phyloP scores from a whole-genome alignment of 768 basidiomycete species.

The Suillus placidus region DNA sequence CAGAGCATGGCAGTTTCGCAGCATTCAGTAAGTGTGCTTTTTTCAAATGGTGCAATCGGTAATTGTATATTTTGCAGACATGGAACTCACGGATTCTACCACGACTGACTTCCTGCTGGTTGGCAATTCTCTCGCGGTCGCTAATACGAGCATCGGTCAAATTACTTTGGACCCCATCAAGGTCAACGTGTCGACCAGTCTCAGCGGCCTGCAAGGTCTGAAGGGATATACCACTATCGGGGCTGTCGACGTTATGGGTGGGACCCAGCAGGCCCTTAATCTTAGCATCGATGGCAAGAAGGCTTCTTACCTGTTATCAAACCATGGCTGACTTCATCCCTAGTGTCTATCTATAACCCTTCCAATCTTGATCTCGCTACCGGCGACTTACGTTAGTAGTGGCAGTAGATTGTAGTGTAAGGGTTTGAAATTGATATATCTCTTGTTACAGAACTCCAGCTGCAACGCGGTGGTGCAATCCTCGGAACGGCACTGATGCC shows the following conservation, averaged over 20 bases:
- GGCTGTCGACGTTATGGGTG: constrained; percentile 67
- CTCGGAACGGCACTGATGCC: constrained; percentile 67
- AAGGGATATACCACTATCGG: constrained; percentile 57
- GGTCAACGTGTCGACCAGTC: constrained; percentile 65
- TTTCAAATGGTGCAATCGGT: background rate
- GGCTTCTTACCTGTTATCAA: background rate
- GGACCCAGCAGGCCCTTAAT: constrained; percentile 57
- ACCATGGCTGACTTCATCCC: constrained; percentile 3
- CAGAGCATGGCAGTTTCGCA: constrained; percentile 54
- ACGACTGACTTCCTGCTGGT: constrained; percentile 57
- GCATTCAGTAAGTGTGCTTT: constrained; percentile 52
- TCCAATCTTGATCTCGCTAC: constrained; percentile 62
- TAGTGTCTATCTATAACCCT: constrained; percentile 68
- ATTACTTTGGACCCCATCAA: constrained; percentile 73
- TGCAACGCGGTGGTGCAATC: constrained; percentile 50
- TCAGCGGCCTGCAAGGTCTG: constrained; percentile 64
- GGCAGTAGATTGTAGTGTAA: background rate
- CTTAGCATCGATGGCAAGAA: constrained; percentile 58
- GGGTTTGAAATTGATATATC: background rate
- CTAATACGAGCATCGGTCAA: constrained; percentile 62
- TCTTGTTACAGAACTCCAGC: constrained; percentile 49
- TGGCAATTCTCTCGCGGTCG: constrained; percentile 61
- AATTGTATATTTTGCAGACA: constrained; percentile 41
- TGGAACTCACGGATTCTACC: constrained; percentile 53
- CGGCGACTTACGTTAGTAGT: constrained; percentile 63